Percentiles rank a stretch among this genome's conserved stretches.
Conservation (phyloP, 192 early-diverging fungal species). For the Coemansia sp. region DNA sequence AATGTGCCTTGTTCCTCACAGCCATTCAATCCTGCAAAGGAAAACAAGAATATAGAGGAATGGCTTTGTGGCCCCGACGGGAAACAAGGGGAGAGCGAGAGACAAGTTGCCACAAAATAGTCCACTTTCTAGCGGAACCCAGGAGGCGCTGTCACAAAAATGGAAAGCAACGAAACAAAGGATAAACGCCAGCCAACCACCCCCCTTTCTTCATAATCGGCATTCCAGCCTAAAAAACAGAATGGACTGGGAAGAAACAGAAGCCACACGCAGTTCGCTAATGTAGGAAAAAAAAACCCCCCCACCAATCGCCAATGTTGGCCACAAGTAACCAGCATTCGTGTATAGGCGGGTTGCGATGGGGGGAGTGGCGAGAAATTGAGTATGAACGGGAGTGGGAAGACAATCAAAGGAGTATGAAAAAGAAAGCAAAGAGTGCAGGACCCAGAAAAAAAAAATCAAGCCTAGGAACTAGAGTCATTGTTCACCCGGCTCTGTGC, state of each 20-base stretch:
- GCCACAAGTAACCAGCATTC: neutral
- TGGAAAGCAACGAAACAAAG: neutral
- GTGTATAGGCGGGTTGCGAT: neutral
- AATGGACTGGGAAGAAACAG: neutral
- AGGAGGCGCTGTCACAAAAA: neutral
- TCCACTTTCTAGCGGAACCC: neutral
- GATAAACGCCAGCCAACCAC: neutral
- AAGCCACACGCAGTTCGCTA: neutral
- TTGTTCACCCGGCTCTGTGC: constrained; percentile 2
- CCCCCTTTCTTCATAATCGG: neutral
- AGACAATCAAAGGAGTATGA: neutral
- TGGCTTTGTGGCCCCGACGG: neutral
- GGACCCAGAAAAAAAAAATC: neutral
- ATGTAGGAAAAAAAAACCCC: neutral
- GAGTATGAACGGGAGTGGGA: neutral
- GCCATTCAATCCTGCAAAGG: neutral
- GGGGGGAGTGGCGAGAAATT: neutral
- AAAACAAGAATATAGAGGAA: neutral
- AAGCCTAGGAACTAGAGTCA: neutral
- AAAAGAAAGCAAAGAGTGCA: neutral
- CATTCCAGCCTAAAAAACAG: neutral
- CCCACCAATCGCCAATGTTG: neutral
- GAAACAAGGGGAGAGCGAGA: neutral
- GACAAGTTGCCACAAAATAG: neutral
- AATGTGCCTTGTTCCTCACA: neutral